These are phyloP conservation scores for Geotrichum phurueaensis DNA, from an alignment of 1,139 yeast species.

Conservation along the genomic window DNA sequence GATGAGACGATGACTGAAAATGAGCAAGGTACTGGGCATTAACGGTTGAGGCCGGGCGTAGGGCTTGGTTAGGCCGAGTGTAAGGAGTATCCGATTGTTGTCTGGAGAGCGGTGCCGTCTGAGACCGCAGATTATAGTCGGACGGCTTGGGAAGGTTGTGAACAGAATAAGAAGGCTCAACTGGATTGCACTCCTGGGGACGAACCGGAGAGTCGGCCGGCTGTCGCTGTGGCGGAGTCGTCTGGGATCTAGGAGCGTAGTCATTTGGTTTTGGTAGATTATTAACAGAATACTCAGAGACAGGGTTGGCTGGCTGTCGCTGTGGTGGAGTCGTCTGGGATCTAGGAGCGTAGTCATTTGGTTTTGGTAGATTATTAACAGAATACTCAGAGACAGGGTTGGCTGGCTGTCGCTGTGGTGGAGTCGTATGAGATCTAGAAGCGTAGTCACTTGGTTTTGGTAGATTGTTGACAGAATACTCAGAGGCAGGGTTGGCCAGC, in stretches of 20 bases:
- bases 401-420: neutral
- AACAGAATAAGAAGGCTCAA: neutral
- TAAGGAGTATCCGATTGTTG: neutral
- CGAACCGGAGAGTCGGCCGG: neutral
- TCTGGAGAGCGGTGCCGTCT: neutral
- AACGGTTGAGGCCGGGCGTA: neutral
- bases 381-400: neutral
- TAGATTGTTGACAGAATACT: neutral
- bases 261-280: neutral
- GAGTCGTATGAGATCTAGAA: neutral
- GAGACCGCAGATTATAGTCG: neutral
- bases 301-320: neutral
- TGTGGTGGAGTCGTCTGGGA: neutral
- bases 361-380: neutral
- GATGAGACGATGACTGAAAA: neutral
- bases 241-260: neutral
- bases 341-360: neutral
- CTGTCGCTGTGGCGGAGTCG: neutral
- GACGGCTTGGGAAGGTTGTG: neutral
- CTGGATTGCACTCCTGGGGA: neutral
- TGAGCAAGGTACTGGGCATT: neutral
- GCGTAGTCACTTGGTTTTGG: neutral
- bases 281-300: neutral
- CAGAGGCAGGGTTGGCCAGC: neutral
- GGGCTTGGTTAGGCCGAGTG: neutral